phyloP scores from a whole-genome alignment of 345 rosid genomes.

The Populus davidiana region DNA sequence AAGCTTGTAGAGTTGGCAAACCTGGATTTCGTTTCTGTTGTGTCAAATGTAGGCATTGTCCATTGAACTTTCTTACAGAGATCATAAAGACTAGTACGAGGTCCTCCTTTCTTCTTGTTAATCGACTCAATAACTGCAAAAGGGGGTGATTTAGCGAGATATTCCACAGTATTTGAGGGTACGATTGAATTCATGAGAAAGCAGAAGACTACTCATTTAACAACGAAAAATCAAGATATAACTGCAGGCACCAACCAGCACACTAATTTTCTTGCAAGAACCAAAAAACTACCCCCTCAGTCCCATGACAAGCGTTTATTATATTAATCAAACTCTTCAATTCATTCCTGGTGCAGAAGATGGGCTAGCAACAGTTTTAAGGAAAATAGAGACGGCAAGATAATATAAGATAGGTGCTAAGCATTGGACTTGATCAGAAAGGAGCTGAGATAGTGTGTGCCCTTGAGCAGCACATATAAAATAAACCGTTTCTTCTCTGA shows the following conservation, averaged over 20 bases:
- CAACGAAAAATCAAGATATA: not conserved
- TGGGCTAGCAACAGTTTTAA: not conserved
- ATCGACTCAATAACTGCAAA: conserved; percentile 55
- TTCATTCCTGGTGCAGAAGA: not conserved
- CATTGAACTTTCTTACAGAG: conserved; percentile 76
- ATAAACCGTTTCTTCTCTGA: not conserved
- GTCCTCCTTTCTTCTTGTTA: conserved; percentile 76
- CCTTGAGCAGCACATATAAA: not conserved
- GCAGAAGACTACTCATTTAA: not conserved
- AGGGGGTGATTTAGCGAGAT: conserved; percentile 2
- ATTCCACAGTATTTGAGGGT: not conserved
- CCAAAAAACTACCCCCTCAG: not conserved
- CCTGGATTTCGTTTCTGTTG: conserved; percentile 55
- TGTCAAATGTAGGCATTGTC: conserved; percentile 62
- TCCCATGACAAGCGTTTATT: not conserved
- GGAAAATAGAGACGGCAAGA: not conserved
- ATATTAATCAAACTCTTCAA: too few species aligned
- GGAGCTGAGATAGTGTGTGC: not conserved
- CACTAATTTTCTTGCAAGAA: not conserved
- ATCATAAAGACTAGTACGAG: conserved; percentile 56
- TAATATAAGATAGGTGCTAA: not conserved
- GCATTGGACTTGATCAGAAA: not conserved
- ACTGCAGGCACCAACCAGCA: not conserved
- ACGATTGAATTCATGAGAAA: not conserved
- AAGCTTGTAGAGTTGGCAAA: conserved; percentile 12